phyloP scores from a whole-genome alignment of 441 rosid genomes.

The Erodium texanum region DNA sequence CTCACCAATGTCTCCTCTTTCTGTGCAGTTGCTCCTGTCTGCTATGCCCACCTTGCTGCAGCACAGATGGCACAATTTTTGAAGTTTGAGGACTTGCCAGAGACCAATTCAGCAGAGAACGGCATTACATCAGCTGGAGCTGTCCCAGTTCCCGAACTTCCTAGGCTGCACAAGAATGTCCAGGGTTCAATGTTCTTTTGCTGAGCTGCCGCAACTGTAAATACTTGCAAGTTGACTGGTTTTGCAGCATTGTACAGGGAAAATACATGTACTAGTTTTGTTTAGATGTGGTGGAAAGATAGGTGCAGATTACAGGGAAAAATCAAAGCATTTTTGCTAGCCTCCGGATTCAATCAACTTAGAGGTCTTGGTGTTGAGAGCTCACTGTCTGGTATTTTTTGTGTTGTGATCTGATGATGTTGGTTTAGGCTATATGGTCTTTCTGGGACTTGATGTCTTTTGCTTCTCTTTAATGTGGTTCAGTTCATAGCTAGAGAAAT shows the following conservation, averaged over 20 bases:
- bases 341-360: neutral
- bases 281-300: neutral
- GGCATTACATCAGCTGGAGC: slow-evolving; percentile 27
- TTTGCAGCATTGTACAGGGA: slow-evolving; percentile 2
- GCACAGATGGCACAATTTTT: slow-evolving; percentile 62
- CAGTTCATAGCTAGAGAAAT: neutral
- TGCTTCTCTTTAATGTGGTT: neutral
- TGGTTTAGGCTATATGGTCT: too few relatives aligned
- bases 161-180: slow-evolving; percentile 46
- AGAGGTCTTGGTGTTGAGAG: too few relatives aligned
- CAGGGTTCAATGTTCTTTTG: slow-evolving; percentile 78
- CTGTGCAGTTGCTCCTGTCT: slow-evolving; percentile 72
- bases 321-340: neutral
- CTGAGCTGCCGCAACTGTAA: slow-evolving; percentile 27
- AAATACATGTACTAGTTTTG: neutral
- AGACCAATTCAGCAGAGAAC: slow-evolving; percentile 36
- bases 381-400: too few relatives aligned
- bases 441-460: too few relatives aligned
- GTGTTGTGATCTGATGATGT: too few relatives aligned
- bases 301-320: slow-evolving; percentile 1
- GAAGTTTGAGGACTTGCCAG: slow-evolving; percentile 55
- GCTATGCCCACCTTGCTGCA: slow-evolving; percentile 89
- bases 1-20: neutral
- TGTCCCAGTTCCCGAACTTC: slow-evolving; percentile 50
- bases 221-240: slow-evolving; percentile 2